Evolutionary conservation across 805 yeast genomes (phyloP).

Genomic region (Candida anglica): DNA sequence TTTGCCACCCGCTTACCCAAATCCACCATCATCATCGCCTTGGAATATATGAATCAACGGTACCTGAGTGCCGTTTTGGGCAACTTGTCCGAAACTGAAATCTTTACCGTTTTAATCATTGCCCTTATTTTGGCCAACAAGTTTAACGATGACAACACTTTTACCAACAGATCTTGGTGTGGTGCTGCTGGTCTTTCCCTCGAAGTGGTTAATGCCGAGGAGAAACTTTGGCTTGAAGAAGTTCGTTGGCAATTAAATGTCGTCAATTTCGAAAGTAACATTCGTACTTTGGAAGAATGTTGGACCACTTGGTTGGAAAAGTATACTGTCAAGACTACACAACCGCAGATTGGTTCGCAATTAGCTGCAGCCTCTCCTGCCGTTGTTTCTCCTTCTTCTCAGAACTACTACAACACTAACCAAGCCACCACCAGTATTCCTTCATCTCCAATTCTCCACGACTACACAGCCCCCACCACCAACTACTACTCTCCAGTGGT

Average conservation of each 20-base stretch:
- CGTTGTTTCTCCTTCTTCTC: constrained; percentile 11
- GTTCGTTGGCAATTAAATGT: constrained; percentile 57
- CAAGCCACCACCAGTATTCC: constrained; percentile 21
- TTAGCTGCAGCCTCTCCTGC: constrained; percentile 19
- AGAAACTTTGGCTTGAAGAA: constrained; percentile 62
- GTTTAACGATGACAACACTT: constrained; percentile 94
- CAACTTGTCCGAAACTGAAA: constrained; percentile 26
- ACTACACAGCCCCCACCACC: constrained; percentile 12
- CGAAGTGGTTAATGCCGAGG: constrained; percentile 57
- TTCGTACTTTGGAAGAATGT: constrained; percentile 39
- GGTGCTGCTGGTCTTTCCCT: constrained; percentile 86
- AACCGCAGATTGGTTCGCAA: constrained; percentile 2
- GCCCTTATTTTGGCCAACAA: constrained; percentile 85
- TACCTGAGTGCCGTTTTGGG: constrained; percentile 22
- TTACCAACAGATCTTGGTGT: constrained; percentile 92
- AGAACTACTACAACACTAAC: constrained; percentile 15
- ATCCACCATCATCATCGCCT: constrained; percentile 72
- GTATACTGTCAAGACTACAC: constrained; percentile 13
- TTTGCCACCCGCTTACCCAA: constrained; percentile 86
- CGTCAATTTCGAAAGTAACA: constrained; percentile 34
- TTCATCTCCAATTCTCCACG: constrained; percentile 15
- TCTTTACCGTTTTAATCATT: constrained; percentile 56
- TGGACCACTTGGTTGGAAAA: constrained; percentile 43
- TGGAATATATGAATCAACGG: constrained; percentile 73
- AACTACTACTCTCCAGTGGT: constrained; percentile 21